These are phyloP conservation scores for Candida peoriensis DNA, from an alignment of 805 yeast species.

Conservation along the genomic window DNA sequence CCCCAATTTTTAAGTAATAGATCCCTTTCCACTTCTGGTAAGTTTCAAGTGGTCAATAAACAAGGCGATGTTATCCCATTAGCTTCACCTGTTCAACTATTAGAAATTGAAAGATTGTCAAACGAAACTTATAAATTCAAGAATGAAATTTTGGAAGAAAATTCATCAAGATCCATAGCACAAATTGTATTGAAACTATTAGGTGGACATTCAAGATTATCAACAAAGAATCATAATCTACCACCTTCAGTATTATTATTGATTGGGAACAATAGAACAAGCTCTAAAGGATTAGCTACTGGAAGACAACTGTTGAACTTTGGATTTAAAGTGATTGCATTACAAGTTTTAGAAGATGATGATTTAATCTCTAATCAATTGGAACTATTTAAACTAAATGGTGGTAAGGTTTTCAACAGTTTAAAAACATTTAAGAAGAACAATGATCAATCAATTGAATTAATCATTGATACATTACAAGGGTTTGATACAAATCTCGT, in stretches of 20 bases:
- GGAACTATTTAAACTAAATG: conserved; percentile 50
- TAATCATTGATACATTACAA: conserved; percentile 78
- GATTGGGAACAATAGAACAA: conserved; percentile 71
- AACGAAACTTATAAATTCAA: conserved; percentile 48
- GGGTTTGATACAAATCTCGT: conserved; percentile 70
- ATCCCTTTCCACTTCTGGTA: conserved; percentile 6
- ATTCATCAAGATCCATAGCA: conserved; percentile 63
- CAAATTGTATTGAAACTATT: conserved; percentile 53
- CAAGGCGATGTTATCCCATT: conserved; percentile 40
- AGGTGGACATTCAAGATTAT: conserved; percentile 66
- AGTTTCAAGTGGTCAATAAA: conserved; percentile 12
- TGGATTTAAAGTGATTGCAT: conserved; percentile 58
- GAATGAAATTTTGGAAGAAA: conserved; percentile 47
- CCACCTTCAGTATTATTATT: conserved; percentile 72
- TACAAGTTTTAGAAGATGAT: conserved; percentile 13
- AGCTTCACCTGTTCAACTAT: conserved; percentile 73
- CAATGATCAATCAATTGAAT: conserved; percentile 57
- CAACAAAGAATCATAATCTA: conserved; percentile 64
- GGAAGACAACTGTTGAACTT: conserved; percentile 76
- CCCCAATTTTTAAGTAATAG: not conserved
- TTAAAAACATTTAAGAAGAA: conserved; percentile 31
- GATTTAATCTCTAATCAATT: conserved; percentile 41
- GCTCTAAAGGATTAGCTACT: conserved; percentile 69
- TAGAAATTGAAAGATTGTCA: conserved; percentile 65
- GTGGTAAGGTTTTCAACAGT: conserved; percentile 53